Evolutionary conservation across 441 rosid genomes (phyloP), one percentile per base, ranked within the genome.

Genomic region (Pelargonium exstipulatum): DNA sequence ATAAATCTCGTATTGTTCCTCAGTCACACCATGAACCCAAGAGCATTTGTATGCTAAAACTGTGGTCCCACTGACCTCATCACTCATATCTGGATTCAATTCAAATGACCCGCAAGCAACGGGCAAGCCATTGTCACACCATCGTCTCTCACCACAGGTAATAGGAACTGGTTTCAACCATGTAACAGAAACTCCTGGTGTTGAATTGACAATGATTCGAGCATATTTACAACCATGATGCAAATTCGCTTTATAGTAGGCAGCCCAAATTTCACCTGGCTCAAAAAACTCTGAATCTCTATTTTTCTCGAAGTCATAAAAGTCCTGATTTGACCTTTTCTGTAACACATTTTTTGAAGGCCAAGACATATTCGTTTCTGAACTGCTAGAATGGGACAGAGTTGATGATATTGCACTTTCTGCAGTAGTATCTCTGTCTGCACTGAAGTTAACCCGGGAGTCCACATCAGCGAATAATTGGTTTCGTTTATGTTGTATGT

Each of bases 91-190:
- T n/a, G 68, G 67, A 71, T 49, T n/a, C 66, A 71, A 16, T 64
- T 73, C 68, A 64, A 77, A 77, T 29, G 68, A 64, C 13, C 81
- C 81, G 40, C 77, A 74, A 18, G 77, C 77, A 58, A 77, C 77
- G 22, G 77, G 77, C 65, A 73, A 49, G 22, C 70, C 77, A 55
- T 62, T 61, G 8, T 71, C 75, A 40, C 77, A 74, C 81, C 77
- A 74, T 37, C 73, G 64, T 64, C 72, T 67, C 68, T 77, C 81
- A 16, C 61, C 35, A 58, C 24, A 37, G 74, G 51, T 57, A 32
- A 74, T 29, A 12, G 81, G 81, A 35, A 73, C 62, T 22, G 81
- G 77, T 68, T 77, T 73, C 65, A 73, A 64, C 81, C 77, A 73
- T 58, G 74, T 64, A 64, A 77, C 75, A 22, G 48, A 74, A 70